phyloP scores from a whole-genome alignment of 2,329 filamentous ascomycete genomes.

The Colletotrichum sp. region DNA sequence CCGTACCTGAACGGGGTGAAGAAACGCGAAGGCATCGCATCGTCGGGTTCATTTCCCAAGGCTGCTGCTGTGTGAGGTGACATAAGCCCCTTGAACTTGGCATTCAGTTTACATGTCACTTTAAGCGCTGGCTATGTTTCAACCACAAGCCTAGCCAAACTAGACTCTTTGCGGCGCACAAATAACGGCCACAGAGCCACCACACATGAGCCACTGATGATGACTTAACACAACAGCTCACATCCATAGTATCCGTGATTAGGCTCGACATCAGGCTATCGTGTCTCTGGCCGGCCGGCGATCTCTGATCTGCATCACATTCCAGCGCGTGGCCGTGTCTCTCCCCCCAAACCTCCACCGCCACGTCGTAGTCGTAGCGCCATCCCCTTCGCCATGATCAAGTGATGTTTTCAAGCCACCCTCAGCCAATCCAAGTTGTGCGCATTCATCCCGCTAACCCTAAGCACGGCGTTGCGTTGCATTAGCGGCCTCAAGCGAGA shows the following conservation, averaged over 20 bases:
- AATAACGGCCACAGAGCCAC: neutral
- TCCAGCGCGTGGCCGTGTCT: neutral
- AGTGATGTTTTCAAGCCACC: neutral
- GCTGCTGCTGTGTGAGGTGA: neutral
- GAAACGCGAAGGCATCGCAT: neutral
- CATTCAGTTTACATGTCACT: neutral
- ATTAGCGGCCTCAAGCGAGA: neutral
- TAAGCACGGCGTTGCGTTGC: neutral
- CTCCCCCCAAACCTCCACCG: neutral
- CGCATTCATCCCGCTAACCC: neutral
- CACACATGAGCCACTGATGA: neutral
- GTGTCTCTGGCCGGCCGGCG: neutral
- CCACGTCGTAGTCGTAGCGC: neutral
- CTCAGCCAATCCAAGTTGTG: neutral
- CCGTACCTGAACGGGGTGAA: accelerated
- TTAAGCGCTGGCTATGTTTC: neutral
- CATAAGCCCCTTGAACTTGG: neutral
- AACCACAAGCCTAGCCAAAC: neutral
- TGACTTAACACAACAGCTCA: neutral
- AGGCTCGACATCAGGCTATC: neutral
- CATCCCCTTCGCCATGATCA: neutral
- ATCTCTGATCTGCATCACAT: neutral
- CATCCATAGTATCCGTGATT: too few species aligned
- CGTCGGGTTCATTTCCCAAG: neutral
- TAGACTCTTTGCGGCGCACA: neutral